These are phyloP conservation scores for Moricandia arvensis DNA, from an alignment of 345 rosid genomes.

Conservation along the genomic window DNA sequence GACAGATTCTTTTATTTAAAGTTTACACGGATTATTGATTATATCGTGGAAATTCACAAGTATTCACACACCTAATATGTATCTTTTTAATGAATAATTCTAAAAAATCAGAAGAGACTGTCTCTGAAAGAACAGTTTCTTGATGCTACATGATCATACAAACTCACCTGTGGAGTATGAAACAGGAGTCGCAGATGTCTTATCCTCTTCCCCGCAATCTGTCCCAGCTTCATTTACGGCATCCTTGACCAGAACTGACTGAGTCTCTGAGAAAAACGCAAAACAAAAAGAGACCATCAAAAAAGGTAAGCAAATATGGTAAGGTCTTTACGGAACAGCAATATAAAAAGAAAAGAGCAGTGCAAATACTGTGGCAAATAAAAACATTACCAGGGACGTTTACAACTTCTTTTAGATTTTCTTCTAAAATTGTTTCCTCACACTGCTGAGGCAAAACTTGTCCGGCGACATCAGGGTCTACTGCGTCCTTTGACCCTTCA, in stretches of 20 bases:
- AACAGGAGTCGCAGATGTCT: conserved; percentile 4
- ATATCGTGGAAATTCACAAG: background rate
- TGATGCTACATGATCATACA: conserved; percentile 2
- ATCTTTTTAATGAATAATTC: background rate
- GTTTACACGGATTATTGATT: background rate
- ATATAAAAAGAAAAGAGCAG: conserved; percentile 18
- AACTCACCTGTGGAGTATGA: conserved; percentile 27
- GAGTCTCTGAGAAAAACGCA: conserved; percentile 19
- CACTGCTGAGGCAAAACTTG: conserved; percentile 24
- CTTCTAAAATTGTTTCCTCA: conserved; percentile 34
- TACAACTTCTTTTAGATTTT: conserved; percentile 31
- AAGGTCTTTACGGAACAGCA: background rate
- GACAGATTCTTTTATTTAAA: background rate
- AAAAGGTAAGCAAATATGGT: background rate
- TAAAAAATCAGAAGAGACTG: conserved; percentile 1
- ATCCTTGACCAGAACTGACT: conserved; percentile 10
- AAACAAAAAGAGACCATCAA: background rate
- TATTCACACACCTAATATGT: background rate
- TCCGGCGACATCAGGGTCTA: conserved; percentile 36
- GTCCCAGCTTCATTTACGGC: background rate
- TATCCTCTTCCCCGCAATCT: conserved; percentile 25
- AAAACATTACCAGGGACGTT: conserved; percentile 48
- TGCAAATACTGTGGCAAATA: background rate
- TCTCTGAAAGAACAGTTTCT: background rate
- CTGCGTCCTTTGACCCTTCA: conserved; percentile 36